Base-by-base conservation (phyloP, 1,284 basidiomycete genomes). In the Athelia sp. region DNA sequence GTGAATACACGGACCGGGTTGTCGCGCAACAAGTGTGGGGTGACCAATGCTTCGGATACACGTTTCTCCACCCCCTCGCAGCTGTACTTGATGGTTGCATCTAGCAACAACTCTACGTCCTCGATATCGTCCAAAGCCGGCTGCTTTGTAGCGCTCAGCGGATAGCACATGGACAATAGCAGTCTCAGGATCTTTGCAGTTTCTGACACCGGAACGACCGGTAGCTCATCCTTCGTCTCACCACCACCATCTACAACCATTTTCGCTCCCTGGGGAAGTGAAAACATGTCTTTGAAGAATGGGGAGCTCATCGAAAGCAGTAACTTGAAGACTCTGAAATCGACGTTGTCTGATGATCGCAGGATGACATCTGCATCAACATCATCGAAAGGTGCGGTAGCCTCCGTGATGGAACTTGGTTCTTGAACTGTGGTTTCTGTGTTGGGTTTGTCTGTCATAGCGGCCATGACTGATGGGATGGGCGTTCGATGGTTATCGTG, bases 231-330 rank as follows among this genome's bases (percentile, higher is more conserved):
- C 52, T 64, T 69, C 43, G 50, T 63, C 31, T 63, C 55, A 51
- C 68, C 59, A n/a, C 61, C 63, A 31, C 53, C 43, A 11, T 44
- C 43, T n/a, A n/a, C n/a, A n/a, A n/a, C n/a, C 34, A 64, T 64
- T 4, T 62, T 54, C 6, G 55, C 48, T n/a, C 45, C 43, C 31
- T 69, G 71, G 3, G 73, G 69, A 13, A 73, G 50, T 10, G 59
- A 52, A 49, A 75, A 70, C 71, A 77, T 71, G 47, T 61, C 62
- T 44, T 60, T 57, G 54, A 78, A 76, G 56, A 74, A 62, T 13
- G 67, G 58, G 22, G 72, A 73, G 2, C 68, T 66, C 24, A 65
- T 52, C 29, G 63, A 63, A 26, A 77, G 60, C 47, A 76, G 60
- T 9, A 61, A 50, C 45, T 64, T 66, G 54, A 66, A 61, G 40